A percentile compares a stretch with the other conserved stretches of the same genome.
Conservation (phyloP, 139 green algal species). For the Pycnococcus provasolii region DNA sequence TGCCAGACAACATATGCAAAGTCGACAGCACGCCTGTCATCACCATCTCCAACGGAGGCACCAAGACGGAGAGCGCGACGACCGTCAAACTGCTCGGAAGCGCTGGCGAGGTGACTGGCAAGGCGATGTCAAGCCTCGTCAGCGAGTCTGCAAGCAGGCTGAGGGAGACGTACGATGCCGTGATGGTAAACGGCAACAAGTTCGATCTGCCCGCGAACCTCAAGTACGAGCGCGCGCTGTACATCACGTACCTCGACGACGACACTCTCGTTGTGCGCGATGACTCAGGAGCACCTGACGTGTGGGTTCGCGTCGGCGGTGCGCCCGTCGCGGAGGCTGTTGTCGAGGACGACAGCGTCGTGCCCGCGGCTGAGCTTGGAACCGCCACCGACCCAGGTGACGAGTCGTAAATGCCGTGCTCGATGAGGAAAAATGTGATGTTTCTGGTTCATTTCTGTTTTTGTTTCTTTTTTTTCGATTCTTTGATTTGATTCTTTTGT, state of each 20-base stretch:
- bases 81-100: neutral
- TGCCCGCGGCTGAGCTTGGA: too few relatives aligned
- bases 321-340: neutral
- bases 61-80: neutral
- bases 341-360: neutral
- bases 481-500: too few relatives aligned
- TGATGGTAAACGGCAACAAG: neutral
- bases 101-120: neutral
- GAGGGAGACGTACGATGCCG: conserved; percentile 10
- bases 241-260: conserved; percentile 25
- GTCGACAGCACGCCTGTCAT: neutral
- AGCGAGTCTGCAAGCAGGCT: neutral
- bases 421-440: too few relatives aligned
- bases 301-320: neutral
- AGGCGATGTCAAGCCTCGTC: neutral
- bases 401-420: neutral
- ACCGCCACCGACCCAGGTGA: neutral
- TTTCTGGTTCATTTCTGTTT: too few relatives aligned
- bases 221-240: conserved; percentile 11
- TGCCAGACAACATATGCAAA: neutral
- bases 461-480: too few relatives aligned
- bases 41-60: neutral
- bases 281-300: conserved; percentile 12
- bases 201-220: conserved; percentile 5
- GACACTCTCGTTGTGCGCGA: conserved; percentile 16